phyloP scores from a whole-genome alignment of 2,329 filamentous ascomycete genomes.

The Cercospora nicotianae region DNA sequence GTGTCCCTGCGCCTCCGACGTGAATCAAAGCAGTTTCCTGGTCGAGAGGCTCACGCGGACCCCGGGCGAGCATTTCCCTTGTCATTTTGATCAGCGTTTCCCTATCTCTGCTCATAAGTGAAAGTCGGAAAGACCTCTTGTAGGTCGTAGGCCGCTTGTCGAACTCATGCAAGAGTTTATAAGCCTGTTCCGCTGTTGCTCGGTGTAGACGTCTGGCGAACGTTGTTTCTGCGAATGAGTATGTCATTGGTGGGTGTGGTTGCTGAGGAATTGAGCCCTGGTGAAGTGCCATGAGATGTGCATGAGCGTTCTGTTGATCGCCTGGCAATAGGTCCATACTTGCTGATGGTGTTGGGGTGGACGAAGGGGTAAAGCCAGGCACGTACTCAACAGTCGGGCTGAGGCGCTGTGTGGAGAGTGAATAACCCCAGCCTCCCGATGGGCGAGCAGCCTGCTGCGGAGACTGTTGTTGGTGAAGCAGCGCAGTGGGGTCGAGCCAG shows the following conservation, averaged over 20 bases:
- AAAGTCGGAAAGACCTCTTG: conserved; percentile 33
- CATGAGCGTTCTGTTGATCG: neutral
- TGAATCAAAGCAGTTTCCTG: conserved; percentile 64
- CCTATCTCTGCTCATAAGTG: conserved; percentile 25
- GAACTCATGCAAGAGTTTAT: conserved; percentile 46
- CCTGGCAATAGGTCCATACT: neutral
- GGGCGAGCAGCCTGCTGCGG: neutral
- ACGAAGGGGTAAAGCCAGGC: neutral
- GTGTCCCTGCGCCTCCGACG: conserved; percentile 68
- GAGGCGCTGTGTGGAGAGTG: neutral
- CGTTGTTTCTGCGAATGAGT: conserved; percentile 62
- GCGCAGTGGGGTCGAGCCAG: neutral
- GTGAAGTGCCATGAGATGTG: conserved; percentile 4
- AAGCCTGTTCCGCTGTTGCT: neutral
- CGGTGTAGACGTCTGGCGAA: conserved; percentile 73
- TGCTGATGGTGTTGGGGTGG: neutral
- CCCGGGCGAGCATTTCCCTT: conserved; percentile 41
- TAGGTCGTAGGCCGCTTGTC: conserved; percentile 23
- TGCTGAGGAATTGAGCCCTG: no score
- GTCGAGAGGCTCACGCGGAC: conserved; percentile 53
- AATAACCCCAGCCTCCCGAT: neutral
- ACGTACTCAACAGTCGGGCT: neutral
- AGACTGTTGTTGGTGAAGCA: neutral
- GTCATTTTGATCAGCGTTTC: conserved; percentile 38
- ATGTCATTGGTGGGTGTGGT: conserved; percentile 49